These are phyloP conservation scores for Fusarium sp. DNA, from an alignment of 2,329 filamentous ascomycete species.

Conservation along the genomic window DNA sequence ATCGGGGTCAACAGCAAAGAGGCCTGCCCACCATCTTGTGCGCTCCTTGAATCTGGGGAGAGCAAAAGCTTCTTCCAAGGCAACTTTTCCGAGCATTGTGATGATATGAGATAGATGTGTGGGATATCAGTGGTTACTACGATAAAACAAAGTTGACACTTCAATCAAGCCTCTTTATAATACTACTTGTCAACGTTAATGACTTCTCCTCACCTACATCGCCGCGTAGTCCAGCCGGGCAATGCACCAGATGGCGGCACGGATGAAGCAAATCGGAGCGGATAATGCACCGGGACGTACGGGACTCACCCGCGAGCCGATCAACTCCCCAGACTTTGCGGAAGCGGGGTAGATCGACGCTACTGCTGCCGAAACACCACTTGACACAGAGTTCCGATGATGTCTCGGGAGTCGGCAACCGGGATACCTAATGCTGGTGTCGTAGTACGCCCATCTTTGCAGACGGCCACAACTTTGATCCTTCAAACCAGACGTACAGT, in stretches of 20 bases:
- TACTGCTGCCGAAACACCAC: background rate
- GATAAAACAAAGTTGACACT: background rate
- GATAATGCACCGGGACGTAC: conserved; percentile 17
- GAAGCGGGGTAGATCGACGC: conserved; percentile 25
- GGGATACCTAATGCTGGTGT: background rate
- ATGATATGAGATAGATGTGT: background rate
- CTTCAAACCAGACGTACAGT: background rate
- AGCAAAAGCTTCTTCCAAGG: conserved; percentile 71
- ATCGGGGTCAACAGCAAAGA: conserved; percentile 70
- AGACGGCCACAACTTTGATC: background rate
- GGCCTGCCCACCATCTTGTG: conserved; percentile 69
- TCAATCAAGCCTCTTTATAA: conserved; percentile 1
- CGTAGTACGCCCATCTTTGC: background rate
- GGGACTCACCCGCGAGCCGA: conserved; percentile 18
- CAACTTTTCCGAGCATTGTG: conserved; percentile 69
- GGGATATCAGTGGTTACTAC: background rate
- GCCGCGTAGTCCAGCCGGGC: conserved; percentile 3
- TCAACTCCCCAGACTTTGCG: background rate
- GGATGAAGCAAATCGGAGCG: conserved; percentile 2
- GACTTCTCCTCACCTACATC: background rate
- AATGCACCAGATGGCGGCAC: conserved; percentile 8
- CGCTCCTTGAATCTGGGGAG: conserved; percentile 69
- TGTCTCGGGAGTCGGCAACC: conserved; percentile 32
- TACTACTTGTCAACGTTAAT: background rate
- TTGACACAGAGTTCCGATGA: conserved; percentile 4